Percentiles rank a stretch among this genome's conserved stretches.
These are phyloP conservation scores for Suzukiozyma palmioleophila DNA, from an alignment of 1,139 yeast species.

Conservation along the genomic window DNA sequence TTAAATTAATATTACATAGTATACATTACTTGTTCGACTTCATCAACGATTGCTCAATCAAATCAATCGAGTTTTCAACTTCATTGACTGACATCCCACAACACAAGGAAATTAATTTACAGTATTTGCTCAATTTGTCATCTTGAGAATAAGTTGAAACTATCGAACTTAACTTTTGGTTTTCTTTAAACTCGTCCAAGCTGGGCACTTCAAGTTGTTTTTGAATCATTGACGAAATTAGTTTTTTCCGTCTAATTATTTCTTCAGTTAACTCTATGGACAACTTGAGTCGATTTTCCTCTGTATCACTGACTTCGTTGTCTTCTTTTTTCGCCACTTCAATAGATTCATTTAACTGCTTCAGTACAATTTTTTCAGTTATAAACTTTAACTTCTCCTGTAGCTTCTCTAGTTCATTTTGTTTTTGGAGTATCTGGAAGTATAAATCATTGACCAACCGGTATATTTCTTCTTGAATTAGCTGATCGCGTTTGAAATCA, in stretches of 20 bases:
- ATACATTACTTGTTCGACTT: constrained; percentile 6
- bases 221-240: constrained; percentile 16
- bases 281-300: constrained; percentile 13
- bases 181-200: constrained; percentile 5
- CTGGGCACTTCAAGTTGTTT: constrained; percentile 24
- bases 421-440: constrained; percentile 31
- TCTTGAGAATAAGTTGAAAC: constrained; percentile 19
- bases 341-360: not conserved
- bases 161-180: constrained; percentile 11
- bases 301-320: not conserved
- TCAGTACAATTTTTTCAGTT: constrained; percentile 11
- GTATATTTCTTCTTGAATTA: constrained; percentile 42
- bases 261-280: constrained; percentile 21
- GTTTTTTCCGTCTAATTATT: constrained; percentile 17
- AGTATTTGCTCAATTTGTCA: constrained; percentile 39
- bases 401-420: constrained; percentile 25
- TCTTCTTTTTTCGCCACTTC: constrained; percentile 1
- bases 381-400: constrained; percentile 14
- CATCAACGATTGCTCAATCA: constrained; percentile 35
- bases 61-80: constrained; percentile 39
- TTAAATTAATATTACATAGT: constrained; percentile 3
- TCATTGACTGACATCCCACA: constrained; percentile 43
- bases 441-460: constrained; percentile 38
- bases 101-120: constrained; percentile 39
- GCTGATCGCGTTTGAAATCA: constrained; percentile 25